Evolutionary conservation across 495 filamentous ascomycete species (phyloP).

Genomic region (Achaetomiella virescens): DNA sequence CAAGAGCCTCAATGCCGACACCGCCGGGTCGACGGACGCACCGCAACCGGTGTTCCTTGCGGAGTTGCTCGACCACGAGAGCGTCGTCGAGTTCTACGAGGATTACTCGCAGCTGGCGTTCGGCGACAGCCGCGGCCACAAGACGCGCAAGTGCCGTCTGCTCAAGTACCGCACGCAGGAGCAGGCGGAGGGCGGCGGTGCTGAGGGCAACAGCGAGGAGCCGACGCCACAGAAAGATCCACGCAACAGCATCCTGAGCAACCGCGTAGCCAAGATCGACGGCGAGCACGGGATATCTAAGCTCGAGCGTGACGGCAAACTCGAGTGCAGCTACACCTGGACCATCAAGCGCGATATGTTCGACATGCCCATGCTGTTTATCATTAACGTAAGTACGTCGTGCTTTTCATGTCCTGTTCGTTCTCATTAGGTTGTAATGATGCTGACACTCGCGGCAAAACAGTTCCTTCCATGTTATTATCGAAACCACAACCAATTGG

Average conservation of each 20-base stretch:
- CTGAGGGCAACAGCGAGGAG: conserved; percentile 21
- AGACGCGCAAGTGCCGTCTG: conserved; percentile 76
- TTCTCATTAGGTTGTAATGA: too few species aligned
- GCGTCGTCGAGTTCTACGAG: conserved; percentile 90
- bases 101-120: conserved; percentile 90
- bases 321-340: conserved; percentile 94
- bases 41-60: conserved; percentile 79
- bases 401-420: background rate
- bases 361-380: conserved; percentile 96
- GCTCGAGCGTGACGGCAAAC: conserved; percentile 79
- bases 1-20: conserved; percentile 32
- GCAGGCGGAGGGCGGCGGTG: conserved; percentile 13
- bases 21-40: conserved; percentile 20
- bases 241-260: conserved; percentile 45
- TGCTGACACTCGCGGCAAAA: conserved; percentile 14
- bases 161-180: conserved; percentile 83
- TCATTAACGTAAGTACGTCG: conserved; percentile 77
- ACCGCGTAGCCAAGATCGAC: conserved; percentile 55
- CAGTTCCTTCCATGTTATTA: conserved; percentile 50
- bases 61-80: conserved; percentile 89
- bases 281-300: conserved; percentile 71
- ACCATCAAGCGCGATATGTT: conserved; percentile 94
- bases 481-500: conserved; percentile 42
- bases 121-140: conserved; percentile 75
- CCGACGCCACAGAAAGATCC: conserved; percentile 38